Base-by-base conservation (phyloP, 352 stramenopile genomes). In the Globisporangium nodosum region DNA sequence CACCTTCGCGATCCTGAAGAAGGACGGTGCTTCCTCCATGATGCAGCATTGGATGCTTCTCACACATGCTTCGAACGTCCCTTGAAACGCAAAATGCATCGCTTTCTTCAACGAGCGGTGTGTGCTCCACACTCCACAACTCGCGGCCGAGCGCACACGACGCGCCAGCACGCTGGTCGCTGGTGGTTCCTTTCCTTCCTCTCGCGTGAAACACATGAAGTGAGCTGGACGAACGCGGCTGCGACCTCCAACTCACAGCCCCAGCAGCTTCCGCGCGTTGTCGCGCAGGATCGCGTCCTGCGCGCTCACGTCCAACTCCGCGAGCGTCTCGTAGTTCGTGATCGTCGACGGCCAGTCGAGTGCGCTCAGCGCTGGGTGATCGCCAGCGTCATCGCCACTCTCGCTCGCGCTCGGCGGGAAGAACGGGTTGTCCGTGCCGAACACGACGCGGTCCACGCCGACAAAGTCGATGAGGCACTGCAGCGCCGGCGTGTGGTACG, bases 371-470 rank as follows among this genome's bases (percentile, higher is more conserved):
- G 63, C 64, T 6, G 52, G 42, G 5, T 37, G 21, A 15, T 30
- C 52, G 5, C 12, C 13, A 4, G 48, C 50, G 8, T 73, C 60
- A 9, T 31, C 24, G 3, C 33, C 33, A 1, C 27, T 9, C 0
- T 43, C 40, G 50, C 58, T 61, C 12, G 60, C 54, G 8, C 51
- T 48, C 21, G 78, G 78, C 5, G 78, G 78, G 56, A 88, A 88
- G 56, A 88, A 88, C 31, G 77, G 78, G 46, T 88, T 76, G 61
- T 88, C 78, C 13, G 78, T 88, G 30, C 78, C 78, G 47, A 76
- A 88, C 18, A 88, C 81, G 61, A 88, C 68, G 21, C 68, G 73
- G 42, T 87, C 72, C 9, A 48, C 37, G 15, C 76, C 74, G 20
- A 82, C 71, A 48, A 87, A 69, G 60, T 82, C 66, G 42, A 84